These are phyloP conservation scores for Phaeotremella fagi DNA, from an alignment of 768 basidiomycete genomes.

Conservation along the genomic window DNA sequence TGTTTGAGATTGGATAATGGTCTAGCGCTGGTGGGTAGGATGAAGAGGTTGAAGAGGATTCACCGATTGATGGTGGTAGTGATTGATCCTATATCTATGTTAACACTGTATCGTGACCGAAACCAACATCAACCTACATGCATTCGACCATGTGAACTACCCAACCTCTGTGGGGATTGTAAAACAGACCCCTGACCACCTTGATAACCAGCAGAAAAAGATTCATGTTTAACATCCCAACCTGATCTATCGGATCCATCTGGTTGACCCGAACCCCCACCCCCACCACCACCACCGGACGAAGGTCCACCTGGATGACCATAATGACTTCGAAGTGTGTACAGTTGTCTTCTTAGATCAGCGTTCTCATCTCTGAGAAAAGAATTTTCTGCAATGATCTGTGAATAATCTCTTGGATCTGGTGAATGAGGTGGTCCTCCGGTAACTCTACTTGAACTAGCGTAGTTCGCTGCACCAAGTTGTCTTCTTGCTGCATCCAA, in stretches of 20 bases:
- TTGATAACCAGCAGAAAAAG: neutral
- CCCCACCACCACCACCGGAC: no score
- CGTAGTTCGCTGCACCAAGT: slow-evolving; percentile 20
- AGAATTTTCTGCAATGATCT: slow-evolving; percentile 31
- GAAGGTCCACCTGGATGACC: neutral
- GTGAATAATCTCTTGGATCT: slow-evolving; percentile 21
- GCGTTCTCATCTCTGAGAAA: slow-evolving; percentile 42
- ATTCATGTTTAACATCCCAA: neutral
- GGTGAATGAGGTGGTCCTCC: slow-evolving; percentile 12
- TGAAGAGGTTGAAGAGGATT: neutral
- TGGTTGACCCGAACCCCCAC: neutral
- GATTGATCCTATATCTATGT: neutral
- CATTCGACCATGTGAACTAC: neutral
- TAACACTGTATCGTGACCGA: neutral
- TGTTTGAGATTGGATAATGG: neutral
- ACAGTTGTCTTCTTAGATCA: slow-evolving; percentile 31
- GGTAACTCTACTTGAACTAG: neutral
- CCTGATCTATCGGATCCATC: neutral
- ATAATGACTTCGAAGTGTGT: slow-evolving; percentile 6
- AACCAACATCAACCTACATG: neutral
- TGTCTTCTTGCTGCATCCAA: slow-evolving; percentile 39
- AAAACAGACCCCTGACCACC: neutral
- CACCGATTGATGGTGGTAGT: neutral
- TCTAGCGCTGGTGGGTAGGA: neutral
- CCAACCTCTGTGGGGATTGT: neutral